Evolutionary conservation across 768 basidiomycete genomes (phyloP).

Genomic region (Hydnum rufescens): DNA sequence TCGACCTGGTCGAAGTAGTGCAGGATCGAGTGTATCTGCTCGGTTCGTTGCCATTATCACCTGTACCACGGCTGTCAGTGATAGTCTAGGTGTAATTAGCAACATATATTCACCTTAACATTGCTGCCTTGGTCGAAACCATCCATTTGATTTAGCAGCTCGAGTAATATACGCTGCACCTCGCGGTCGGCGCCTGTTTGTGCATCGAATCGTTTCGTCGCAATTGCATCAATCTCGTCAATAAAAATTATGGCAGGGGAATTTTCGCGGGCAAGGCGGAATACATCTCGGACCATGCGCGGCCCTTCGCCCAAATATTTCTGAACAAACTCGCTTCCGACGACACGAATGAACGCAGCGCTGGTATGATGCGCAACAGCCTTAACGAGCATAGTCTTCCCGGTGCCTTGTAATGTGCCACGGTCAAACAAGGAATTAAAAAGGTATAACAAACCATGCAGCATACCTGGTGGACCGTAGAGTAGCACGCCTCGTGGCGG

Average conservation of each 20-base stretch:
- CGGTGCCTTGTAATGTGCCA: slow-evolving; percentile 60
- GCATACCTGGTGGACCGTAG: slow-evolving; percentile 85
- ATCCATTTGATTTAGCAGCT: slow-evolving; percentile 97
- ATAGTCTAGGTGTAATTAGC: not conserved
- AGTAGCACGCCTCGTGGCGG: slow-evolving; percentile 92
- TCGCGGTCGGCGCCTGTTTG: slow-evolving; percentile 98
- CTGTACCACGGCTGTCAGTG: slow-evolving; percentile 22
- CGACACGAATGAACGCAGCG: slow-evolving; percentile 96
- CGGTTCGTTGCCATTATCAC: slow-evolving; percentile 99
- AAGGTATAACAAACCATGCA: not conserved
- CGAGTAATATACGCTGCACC: slow-evolving; percentile 93
- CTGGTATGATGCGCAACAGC: slow-evolving; percentile 98
- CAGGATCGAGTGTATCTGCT: slow-evolving; percentile 93
- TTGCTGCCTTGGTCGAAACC: slow-evolving; percentile 98
- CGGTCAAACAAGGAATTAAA: not conserved
- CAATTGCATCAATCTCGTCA: slow-evolving; percentile 96
- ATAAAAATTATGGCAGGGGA: slow-evolving; percentile 98
- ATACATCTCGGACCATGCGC: slow-evolving; percentile 98
- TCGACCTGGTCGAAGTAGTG: slow-evolving; percentile 89
- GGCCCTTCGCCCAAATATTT: slow-evolving; percentile 99
- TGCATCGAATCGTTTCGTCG: slow-evolving; percentile 97
- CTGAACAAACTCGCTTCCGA: slow-evolving; percentile 97
- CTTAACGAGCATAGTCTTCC: slow-evolving; percentile 97
- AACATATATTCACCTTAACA: slow-evolving; percentile 52
- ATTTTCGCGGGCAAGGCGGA: slow-evolving; percentile 93